Evolutionary conservation across 257 asterid species (phyloP), one percentile per base, ranked within the genome.

Genomic region (Solanum rostratum): DNA sequence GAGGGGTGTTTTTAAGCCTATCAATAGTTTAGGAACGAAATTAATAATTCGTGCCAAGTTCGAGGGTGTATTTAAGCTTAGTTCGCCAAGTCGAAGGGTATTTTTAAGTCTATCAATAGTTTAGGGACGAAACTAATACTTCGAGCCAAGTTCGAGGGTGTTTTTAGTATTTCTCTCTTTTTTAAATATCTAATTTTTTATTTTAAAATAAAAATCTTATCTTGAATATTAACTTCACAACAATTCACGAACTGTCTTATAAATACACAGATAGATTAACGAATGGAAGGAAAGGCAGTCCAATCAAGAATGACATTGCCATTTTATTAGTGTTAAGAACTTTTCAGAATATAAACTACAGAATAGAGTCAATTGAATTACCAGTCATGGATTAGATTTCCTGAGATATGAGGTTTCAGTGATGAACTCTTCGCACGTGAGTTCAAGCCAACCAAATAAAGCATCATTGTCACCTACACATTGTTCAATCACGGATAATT

Each of bases 371-470:
- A 83, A 66, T 20, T 14, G 74, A 80, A n/a, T 88, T 93, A 95
- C 99, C 97, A 94, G 91, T 95, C 99, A 68, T 91, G 93, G 86
- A 97, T 93, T 63, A 95, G 87, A 91, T 93, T 93, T 86, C 98
- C 97, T 7, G 92, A 89, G 87, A 92, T 86, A 74, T 91, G 97
- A 87, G 97, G 94, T 92, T 93, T 95, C 85, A 94, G 86, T 29
- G 99, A 97, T 85, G 99, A 97, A 91, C 93, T 93, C 85, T 85
- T 87, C 49, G 88, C 88, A 43, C 82, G 89, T 76, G 98, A 97
- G 85, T 86, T 90, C 87, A 87, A 81, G 86, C 98, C 97, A 90
- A 90, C 87, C 71, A 95, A 81, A 86, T 94, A 91, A 79, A 97
- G 97, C 84, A 88, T 43, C 87, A 91, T 87, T 12, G 95, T 92